phyloP scores from a whole-genome alignment of 164 flowering plant species.

The Tetrastigma voinierianum region DNA sequence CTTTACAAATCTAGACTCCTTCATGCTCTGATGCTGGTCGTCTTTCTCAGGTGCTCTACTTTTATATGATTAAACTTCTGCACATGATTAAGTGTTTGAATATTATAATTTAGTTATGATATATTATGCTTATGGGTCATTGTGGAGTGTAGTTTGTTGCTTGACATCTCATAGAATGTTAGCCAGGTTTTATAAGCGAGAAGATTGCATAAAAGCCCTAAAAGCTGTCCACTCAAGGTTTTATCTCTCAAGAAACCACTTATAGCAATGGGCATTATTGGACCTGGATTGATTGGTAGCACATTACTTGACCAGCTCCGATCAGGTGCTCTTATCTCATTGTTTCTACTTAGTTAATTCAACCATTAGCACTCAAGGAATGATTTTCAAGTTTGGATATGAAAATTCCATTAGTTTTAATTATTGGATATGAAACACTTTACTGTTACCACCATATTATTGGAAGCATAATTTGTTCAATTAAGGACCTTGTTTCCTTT shows the following conservation, averaged over 20 bases:
- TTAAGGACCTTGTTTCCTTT: no score
- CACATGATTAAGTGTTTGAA: not conserved
- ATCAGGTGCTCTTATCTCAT: conserved; percentile 59
- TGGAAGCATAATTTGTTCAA: no score
- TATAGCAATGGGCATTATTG: conserved; percentile 92
- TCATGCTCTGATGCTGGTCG: conserved; percentile 92
- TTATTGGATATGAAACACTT: no score
- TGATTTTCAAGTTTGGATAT: no score
- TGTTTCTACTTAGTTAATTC: not conserved
- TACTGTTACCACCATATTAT: no score
- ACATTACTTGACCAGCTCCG: conserved; percentile 95
- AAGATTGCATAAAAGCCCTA: conserved; percentile 87
- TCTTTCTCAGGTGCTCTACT: conserved; percentile 74
- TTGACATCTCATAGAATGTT: no score
- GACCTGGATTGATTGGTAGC: conserved; percentile 94
- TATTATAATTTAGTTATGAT: not conserved
- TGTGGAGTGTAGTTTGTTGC: not conserved
- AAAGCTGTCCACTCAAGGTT: conserved; percentile 95
- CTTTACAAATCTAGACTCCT: conserved; percentile 77
- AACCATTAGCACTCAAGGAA: no score
- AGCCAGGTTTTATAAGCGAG: conserved; percentile 39
- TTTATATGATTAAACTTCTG: not conserved
- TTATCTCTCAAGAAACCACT: conserved; percentile 86
- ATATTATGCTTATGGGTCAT: not conserved
- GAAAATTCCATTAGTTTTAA: no score